These are phyloP conservation scores for Hibiscus trionum DNA, from an alignment of 345 rosid genomes.

Conservation along the genomic window DNA sequence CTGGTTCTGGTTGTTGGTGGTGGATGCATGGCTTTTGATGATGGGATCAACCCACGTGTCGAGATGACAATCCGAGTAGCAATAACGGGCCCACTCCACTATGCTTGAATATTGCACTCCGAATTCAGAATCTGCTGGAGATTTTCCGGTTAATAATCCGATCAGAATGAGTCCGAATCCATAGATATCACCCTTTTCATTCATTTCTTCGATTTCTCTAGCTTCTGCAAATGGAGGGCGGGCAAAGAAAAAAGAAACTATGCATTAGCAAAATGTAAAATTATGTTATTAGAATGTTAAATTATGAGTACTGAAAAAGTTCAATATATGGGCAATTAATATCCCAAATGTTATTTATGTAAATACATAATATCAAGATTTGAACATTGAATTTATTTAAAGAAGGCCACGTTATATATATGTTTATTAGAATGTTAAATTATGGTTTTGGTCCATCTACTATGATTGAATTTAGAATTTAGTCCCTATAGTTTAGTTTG, in stretches of 20 bases:
- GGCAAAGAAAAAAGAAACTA: background rate
- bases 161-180: slow-evolving; percentile 65
- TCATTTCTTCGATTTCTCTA: slow-evolving; percentile 39
- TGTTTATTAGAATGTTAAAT: too few species aligned
- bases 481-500: too few species aligned
- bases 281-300: too few species aligned
- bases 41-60: slow-evolving; percentile 62
- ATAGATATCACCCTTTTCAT: slow-evolving; percentile 58
- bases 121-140: slow-evolving; percentile 45
- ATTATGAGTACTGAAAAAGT: too few species aligned
- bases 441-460: too few species aligned
- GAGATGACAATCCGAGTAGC: slow-evolving; percentile 64
- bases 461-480: too few species aligned
- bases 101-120: slow-evolving; percentile 35
- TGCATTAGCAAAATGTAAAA: background rate
- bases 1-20: slow-evolving; percentile 21
- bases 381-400: too few species aligned
- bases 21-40: slow-evolving; percentile 26
- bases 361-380: too few species aligned
- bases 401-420: too few species aligned
- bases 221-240: slow-evolving; percentile 36
- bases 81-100: slow-evolving; percentile 69
- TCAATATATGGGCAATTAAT: too few species aligned
- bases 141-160: slow-evolving; percentile 56
- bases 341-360: too few species aligned